Percentiles rank a stretch among this genome's conserved stretches.
Evolutionary conservation across 2,329 filamentous ascomycete species (phyloP).

Genomic region (Neofusicoccum kwambonambiense): DNA sequence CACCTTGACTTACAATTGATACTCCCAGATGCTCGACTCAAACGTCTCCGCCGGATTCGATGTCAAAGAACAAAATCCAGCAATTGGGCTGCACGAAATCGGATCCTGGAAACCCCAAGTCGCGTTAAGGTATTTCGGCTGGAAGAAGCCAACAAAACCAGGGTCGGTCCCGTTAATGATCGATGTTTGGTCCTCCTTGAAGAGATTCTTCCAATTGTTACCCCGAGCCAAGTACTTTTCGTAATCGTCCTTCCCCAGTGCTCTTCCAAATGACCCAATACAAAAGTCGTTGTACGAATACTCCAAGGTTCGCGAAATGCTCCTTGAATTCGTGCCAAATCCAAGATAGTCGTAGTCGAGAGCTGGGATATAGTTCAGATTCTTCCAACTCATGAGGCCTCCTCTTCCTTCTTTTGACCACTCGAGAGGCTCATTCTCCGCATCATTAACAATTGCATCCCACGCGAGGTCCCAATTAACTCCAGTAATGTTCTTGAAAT

Average conservation of each 20-base stretch:
- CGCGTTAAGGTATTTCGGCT: slow-evolving; percentile 64
- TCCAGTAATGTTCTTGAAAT: slow-evolving; percentile 62
- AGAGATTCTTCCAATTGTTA: slow-evolving; percentile 68
- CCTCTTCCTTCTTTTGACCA: slow-evolving; percentile 39
- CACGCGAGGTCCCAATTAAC: slow-evolving; percentile 40
- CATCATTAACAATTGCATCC: slow-evolving; percentile 39
- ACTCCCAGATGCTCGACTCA: slow-evolving; percentile 71
- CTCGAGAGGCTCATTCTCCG: slow-evolving; percentile 40
- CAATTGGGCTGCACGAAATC: slow-evolving; percentile 33
- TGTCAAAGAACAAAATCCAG: slow-evolving; percentile 33
- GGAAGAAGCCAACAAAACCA: slow-evolving; percentile 68
- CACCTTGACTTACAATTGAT: slow-evolving; percentile 57
- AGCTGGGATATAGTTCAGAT: slow-evolving; percentile 37
- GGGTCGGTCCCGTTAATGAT: slow-evolving; percentile 53
- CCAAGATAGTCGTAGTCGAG: slow-evolving; percentile 44
- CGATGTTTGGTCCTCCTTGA: slow-evolving; percentile 42
- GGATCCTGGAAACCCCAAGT: slow-evolving; percentile 71
- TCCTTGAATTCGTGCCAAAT: slow-evolving; percentile 42
- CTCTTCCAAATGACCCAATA: slow-evolving; percentile 62
- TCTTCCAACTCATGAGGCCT: slow-evolving; percentile 38
- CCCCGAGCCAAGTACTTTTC: slow-evolving; percentile 59
- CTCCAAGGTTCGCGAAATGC: slow-evolving; percentile 43
- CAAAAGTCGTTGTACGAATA: slow-evolving; percentile 50
- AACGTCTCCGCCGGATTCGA: slow-evolving; percentile 64
- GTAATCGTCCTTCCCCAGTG: slow-evolving; percentile 55